Base-by-base conservation (phyloP, 768 basidiomycete species). In the Rhizopogon sp. region DNA sequence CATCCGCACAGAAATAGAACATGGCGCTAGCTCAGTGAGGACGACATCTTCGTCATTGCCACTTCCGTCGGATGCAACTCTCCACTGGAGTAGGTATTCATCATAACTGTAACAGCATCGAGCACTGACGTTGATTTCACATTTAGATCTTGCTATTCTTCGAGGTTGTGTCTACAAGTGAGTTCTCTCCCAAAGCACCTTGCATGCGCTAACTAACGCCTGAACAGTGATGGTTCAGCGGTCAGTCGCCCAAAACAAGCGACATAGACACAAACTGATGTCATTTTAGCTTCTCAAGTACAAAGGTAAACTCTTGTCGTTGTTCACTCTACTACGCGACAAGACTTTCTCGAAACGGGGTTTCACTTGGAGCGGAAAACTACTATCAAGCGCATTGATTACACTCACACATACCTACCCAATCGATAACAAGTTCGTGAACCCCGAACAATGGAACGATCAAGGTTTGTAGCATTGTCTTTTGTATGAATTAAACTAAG, bases 331-430 rank as follows among this genome's bases (percentile, higher is more conserved):
- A 7, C 78, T 93, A 56, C 82, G 84, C 62, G 76, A 84, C 54
- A 87, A 87, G 62, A 83, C 87, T 0, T 78, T 82, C 50, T 87
- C 90, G 1, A 91, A 94, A 69, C 81, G 88, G 47, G 89, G 90
- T 3, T 94, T 82, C 72, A 84, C 86, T 3, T 90, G 88, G 77
- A 86, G 82, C 11, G 89, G 88, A 39, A 87, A 90, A 68, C 68
- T 94, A 14, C 66, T 94, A 25, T 84, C 84, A 9, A 87, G 87
- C 59, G 72, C 84, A 35, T 69, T 94, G 25, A 74, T 86, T 28
- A 88, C 90, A 0, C 70, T 93, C 42, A 90, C 88, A 1, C 84
- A 91, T 55, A 87, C 87, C 1, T 93, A 91, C 70, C 85, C 90
- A 4, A 67, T 82, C 51, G 91, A 96, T 63, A 87, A 88, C 66